Percentiles rank a stretch among this genome's conserved stretches.
These are phyloP conservation scores for Trichoderma simmonsii DNA, from an alignment of 2,329 filamentous ascomycete genomes.

Conservation along the genomic window DNA sequence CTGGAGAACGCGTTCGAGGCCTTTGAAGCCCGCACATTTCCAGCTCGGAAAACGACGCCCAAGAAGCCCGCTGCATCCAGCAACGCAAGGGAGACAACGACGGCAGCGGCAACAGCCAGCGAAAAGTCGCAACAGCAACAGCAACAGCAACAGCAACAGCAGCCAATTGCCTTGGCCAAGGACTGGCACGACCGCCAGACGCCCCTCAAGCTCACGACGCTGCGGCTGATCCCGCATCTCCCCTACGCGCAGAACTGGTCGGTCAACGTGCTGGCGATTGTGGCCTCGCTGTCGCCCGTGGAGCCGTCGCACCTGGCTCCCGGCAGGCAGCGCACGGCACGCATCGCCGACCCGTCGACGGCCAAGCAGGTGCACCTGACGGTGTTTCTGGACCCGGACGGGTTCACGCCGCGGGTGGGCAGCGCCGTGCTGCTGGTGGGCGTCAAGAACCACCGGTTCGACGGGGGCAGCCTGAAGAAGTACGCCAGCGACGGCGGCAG, in stretches of 20 bases:
- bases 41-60: conserved; percentile 20
- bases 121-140: conserved; percentile 3
- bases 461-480: conserved; percentile 46
- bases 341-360: conserved; percentile 51
- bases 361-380: conserved; percentile 52
- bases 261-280: conserved; percentile 52
- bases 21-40: conserved; percentile 37
- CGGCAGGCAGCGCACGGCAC: conserved; percentile 49
- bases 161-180: conserved; percentile 38
- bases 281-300: conserved; percentile 45
- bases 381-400: conserved; percentile 51
- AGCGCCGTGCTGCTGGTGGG: conserved; percentile 51
- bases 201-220: conserved; percentile 50
- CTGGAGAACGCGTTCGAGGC: conserved; percentile 37
- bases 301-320: conserved; percentile 50
- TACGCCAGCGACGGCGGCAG: conserved; percentile 38
- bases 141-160: not conserved
- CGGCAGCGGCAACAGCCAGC: not conserved
- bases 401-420: conserved; percentile 46
- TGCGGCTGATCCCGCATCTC: conserved; percentile 49
- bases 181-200: conserved; percentile 40
- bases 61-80: not conserved
- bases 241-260: conserved; percentile 59
- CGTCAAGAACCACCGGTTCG: conserved; percentile 57
- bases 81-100: not conserved